Conservation (phyloP, 805 yeast species). For the Priceomyces haplophilus region DNA sequence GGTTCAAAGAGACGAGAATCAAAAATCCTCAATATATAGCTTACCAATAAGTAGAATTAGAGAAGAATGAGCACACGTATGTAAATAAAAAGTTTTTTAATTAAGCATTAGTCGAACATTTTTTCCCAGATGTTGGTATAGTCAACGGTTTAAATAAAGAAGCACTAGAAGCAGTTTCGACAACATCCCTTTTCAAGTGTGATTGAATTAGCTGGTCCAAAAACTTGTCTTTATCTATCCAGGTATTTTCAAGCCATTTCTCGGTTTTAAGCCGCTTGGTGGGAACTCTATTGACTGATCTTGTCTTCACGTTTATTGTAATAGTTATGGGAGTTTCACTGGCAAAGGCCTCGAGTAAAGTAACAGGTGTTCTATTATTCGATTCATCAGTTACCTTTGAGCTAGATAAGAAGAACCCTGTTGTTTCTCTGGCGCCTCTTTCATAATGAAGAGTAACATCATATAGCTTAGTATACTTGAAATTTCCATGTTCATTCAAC, state of each 20-base stretch:
- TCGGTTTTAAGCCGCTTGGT: slow-evolving; percentile 54
- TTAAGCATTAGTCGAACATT: neutral
- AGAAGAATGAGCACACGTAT: slow-evolving; percentile 18
- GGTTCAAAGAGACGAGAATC: slow-evolving; percentile 75
- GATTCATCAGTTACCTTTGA: slow-evolving; percentile 1
- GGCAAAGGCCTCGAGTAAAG: slow-evolving; percentile 30
- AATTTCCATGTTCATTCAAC: slow-evolving; percentile 27
- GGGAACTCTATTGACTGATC: slow-evolving; percentile 48
- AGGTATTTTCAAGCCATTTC: slow-evolving; percentile 70
- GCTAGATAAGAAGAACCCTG: neutral
- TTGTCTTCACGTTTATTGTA: slow-evolving; percentile 47
- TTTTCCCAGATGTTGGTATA: neutral
- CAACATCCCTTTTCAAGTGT: neutral
- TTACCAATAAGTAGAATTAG: slow-evolving; percentile 40
- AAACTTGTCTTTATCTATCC: slow-evolving; percentile 65
- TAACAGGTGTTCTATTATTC: slow-evolving; percentile 20
- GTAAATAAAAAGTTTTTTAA: neutral
- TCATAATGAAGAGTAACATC: slow-evolving; percentile 54
- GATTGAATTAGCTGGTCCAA: slow-evolving; percentile 1
- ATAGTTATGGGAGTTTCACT: slow-evolving; percentile 30
- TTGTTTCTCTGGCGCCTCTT: slow-evolving; percentile 1
- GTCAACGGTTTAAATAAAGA: neutral
- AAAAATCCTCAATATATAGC: slow-evolving; percentile 68
- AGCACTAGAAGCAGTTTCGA: neutral
- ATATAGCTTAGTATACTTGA: slow-evolving; percentile 46